Evolutionary conservation across 352 stramenopile species (phyloP).

Genomic region (Pythium pectinolyticum): DNA sequence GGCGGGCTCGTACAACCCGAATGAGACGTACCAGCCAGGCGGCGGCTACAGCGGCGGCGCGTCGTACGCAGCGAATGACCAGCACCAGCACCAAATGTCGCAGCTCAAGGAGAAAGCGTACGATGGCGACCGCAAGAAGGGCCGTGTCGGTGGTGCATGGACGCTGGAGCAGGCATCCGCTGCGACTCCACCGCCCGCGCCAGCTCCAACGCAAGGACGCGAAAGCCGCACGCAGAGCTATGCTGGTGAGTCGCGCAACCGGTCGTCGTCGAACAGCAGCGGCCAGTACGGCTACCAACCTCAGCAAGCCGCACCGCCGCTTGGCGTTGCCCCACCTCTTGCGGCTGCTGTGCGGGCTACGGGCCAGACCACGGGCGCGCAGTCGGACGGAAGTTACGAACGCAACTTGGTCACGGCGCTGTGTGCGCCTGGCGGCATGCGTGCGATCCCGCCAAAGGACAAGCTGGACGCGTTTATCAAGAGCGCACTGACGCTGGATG

Average conservation of each 20-base stretch:
- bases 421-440: conserved; percentile 93
- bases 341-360: too few relatives aligned
- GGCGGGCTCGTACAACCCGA: conserved; percentile 72
- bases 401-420: conserved; percentile 91
- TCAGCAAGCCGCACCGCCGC: conserved; percentile 17
- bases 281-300: conserved; percentile 60
- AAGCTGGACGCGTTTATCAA: conserved; percentile 93
- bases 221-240: conserved; percentile 56
- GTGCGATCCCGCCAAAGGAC: conserved; percentile 92
- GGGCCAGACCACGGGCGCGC: conserved; percentile 69
- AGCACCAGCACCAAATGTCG: conserved; percentile 57
- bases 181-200: conserved; percentile 14
- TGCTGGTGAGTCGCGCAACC: conserved; percentile 27
- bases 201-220: conserved; percentile 24
- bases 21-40: conserved; percentile 74
- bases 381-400: conserved; percentile 91
- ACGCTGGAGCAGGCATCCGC: conserved; percentile 29
- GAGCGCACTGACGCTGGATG: conserved; percentile 88
- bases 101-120: conserved; percentile 82
- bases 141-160: conserved; percentile 78
- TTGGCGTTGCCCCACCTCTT: too few relatives aligned
- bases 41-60: conserved; percentile 54
- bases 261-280: conserved; percentile 24
- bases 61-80: conserved; percentile 44
- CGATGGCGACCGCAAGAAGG: conserved; percentile 83